A percentile compares a stretch with the other conserved stretches of the same genome.
phyloP scores from a whole-genome alignment of 495 filamentous ascomycete species.

The Hypoxylon rickii region DNA sequence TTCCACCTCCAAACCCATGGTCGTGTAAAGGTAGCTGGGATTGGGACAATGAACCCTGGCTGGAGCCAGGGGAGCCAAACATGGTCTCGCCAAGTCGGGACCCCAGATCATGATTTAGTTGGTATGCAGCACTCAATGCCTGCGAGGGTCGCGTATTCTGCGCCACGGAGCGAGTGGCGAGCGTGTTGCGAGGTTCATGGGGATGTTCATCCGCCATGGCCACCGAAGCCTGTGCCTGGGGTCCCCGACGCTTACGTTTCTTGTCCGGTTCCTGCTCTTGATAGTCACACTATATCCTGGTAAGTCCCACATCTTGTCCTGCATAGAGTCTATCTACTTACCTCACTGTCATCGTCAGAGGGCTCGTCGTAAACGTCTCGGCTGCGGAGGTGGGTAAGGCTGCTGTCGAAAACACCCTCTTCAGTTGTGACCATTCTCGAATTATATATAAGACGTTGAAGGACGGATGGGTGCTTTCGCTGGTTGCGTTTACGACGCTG shows the following conservation, averaged over 20 bases:
- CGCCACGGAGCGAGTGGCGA: constrained; percentile 6
- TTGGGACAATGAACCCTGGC: constrained; percentile 17
- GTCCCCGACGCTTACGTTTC: constrained; percentile 33
- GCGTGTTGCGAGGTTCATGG: constrained; percentile 11
- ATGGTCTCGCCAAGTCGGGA: no score
- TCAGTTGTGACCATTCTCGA: constrained; percentile 69
- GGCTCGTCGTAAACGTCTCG: constrained; percentile 56
- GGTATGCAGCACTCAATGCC: neutral
- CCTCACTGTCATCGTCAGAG: constrained; percentile 53
- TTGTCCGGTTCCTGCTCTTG: constrained; percentile 16
- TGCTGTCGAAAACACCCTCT: constrained; percentile 69
- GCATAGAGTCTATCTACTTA: constrained; percentile 32
- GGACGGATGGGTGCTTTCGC: constrained; percentile 73
- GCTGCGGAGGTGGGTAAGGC: constrained; percentile 57
- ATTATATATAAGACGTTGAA: constrained; percentile 70
- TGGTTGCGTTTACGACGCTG: constrained; percentile 85
- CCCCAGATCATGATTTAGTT: no score
- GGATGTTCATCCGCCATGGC: constrained; percentile 22
- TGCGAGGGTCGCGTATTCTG: constrained; percentile 4
- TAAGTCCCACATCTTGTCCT: constrained; percentile 7
- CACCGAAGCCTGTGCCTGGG: constrained; percentile 9
- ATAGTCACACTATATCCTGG: constrained; percentile 23
- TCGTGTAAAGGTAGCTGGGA: constrained; percentile 25
- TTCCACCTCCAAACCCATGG: constrained; percentile 27
- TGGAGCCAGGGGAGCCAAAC: no score